Conservation (phyloP, 1,284 basidiomycete species). For the Puccinia horiana region DNA sequence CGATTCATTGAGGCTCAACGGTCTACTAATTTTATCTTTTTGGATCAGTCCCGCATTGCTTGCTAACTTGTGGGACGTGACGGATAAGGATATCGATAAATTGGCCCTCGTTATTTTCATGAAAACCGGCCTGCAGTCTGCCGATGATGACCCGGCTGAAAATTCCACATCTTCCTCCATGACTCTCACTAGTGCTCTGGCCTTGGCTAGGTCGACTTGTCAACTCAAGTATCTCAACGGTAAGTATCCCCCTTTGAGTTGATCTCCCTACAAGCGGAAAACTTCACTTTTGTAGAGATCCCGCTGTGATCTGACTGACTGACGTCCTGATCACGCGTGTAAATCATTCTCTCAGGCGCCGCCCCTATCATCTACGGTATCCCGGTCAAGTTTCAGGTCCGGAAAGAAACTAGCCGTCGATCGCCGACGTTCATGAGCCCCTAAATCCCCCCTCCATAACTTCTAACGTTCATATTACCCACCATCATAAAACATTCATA, state of each 20-base stretch:
- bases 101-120: conserved; percentile 82
- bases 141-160: background rate
- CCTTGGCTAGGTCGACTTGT: conserved; percentile 33
- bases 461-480: background rate
- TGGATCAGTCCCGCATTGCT: conserved; percentile 78
- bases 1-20: conserved; percentile 60
- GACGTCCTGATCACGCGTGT: no score
- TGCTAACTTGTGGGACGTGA: conserved; percentile 97
- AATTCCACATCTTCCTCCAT: background rate
- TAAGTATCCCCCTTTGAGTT: conserved; percentile 20
- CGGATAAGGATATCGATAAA: conserved; percentile 93
- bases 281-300: background rate
- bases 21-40: conserved; percentile 9
- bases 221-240: conserved; percentile 48
- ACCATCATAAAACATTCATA: background rate
- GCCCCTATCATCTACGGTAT: conserved; percentile 48
- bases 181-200: conserved; percentile 25
- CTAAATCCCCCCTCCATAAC: background rate
- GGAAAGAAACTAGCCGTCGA: no score
- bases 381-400: conserved; percentile 33
- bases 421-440: background rate
- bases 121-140: conserved; percentile 41
- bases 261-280: no score
- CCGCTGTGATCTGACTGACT: no score
- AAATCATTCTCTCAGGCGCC: conserved; percentile 23